These are phyloP conservation scores for Cladosporium oxysporum DNA, from an alignment of 2,329 filamentous ascomycete species.

Conservation along the genomic window DNA sequence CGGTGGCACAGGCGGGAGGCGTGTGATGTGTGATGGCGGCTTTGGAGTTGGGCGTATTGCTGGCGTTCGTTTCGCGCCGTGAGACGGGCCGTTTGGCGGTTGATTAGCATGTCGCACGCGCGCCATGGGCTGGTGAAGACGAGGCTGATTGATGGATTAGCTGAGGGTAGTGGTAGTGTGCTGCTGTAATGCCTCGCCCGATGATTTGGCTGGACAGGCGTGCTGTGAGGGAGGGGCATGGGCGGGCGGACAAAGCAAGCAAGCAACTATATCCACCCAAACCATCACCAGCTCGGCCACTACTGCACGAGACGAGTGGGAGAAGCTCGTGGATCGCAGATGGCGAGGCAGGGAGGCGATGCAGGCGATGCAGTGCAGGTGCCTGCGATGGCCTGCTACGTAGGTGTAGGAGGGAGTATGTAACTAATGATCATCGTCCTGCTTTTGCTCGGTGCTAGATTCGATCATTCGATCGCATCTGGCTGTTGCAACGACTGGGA, in stretches of 20 bases:
- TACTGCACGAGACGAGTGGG: neutral
- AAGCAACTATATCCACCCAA: neutral
- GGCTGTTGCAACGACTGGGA: neutral
- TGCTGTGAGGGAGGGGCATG: neutral
- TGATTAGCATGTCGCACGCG: constrained; percentile 14
- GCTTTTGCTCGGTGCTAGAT: neutral
- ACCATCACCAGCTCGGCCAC: neutral
- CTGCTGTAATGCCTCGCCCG: neutral
- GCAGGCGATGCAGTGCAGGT: neutral
- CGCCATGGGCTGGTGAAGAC: constrained; percentile 10
- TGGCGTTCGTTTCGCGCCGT: constrained; percentile 7
- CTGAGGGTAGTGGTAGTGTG: neutral
- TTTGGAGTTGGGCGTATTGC: neutral
- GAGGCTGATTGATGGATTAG: constrained; percentile 10
- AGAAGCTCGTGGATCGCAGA: constrained; percentile 15
- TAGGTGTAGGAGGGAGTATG: constrained; percentile 9
- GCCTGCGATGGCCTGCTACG: constrained; percentile 4
- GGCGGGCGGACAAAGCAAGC: neutral
- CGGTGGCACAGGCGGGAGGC: constrained; percentile 12
- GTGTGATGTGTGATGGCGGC: constrained; percentile 5
- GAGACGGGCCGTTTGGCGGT: constrained; percentile 12
- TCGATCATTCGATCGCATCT: constrained; percentile 5
- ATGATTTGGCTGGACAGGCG: neutral
- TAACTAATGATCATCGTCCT: constrained; percentile 16
- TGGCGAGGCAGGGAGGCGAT: constrained; percentile 14